These are phyloP conservation scores for Talaromyces sp. DNA, from an alignment of 2,329 filamentous ascomycete genomes.

Conservation along the genomic window DNA sequence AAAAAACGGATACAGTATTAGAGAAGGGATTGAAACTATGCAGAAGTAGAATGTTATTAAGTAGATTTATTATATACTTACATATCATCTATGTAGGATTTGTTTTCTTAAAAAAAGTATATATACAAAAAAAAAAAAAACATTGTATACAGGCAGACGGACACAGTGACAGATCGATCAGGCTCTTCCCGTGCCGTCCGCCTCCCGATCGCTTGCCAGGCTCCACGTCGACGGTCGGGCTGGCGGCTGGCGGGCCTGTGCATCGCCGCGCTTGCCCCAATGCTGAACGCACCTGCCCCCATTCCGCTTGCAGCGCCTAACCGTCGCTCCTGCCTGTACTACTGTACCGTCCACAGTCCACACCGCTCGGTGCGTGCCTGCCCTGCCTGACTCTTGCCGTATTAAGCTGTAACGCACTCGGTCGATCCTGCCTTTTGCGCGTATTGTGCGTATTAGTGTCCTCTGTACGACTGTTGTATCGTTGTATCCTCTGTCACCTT, in stretches of 20 bases:
- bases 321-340: background rate
- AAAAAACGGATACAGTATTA: background rate
- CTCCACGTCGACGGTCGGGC: background rate
- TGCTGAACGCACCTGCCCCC: background rate
- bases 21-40: too few relatives aligned
- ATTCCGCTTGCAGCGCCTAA: constrained; percentile 10
- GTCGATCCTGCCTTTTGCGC: background rate
- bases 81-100: too few relatives aligned
- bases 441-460: too few relatives aligned
- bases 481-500: too few relatives aligned
- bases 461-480: too few relatives aligned
- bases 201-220: constrained; percentile 6
- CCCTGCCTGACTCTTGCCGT: background rate
- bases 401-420: background rate
- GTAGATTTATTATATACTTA: too few relatives aligned
- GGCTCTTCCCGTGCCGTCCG: constrained; percentile 9
- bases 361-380: background rate
- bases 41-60: too few relatives aligned
- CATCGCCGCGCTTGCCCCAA: background rate
- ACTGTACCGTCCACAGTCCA: too few relatives aligned
- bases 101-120: background rate
- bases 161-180: background rate
- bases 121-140: background rate
- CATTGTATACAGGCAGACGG: too few relatives aligned
- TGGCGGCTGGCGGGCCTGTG: background rate